Evolutionary conservation across 495 filamentous ascomycete genomes (phyloP), one percentile per base, ranked within the genome.

Genomic region (Rostrohypoxylon terebratum): DNA sequence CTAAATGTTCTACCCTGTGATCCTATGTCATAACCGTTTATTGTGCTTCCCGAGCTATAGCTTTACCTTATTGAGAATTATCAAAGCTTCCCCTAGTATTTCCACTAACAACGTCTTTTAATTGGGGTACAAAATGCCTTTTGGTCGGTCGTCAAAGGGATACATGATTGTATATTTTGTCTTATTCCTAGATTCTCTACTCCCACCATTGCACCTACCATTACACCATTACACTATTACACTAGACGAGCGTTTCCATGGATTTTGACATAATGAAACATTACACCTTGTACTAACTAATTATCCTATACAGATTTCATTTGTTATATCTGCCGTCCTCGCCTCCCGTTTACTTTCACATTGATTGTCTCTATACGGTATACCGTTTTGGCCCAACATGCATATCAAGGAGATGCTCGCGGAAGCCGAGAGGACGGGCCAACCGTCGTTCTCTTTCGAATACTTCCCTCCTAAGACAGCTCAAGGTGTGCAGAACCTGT

Each of bases 381-480:
- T 20, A 34, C 18, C 59, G 9, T 23, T 3, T 10, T 25, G 11
- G 55, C 53, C 68, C 82, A 84, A 74, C 28, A 88, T 88, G 86
- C 96, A 98, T 85, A 94, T 99, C 86, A 91, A 88, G 62, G 91
- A 96, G 69, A 98, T 97, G 87, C 85, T 99, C 71, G 87, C 91
- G 69, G 92, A 95, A 75, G 91, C 93, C 83, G 86, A 93, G 75
- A 81, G 78, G 83, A 87, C 90, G 67, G 88, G 88, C 77, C 87
- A 89, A 71, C 90, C 94, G 53, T 93, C 92, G 61, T 97, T 98
- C 87, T 98, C 96, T 31, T 99, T 99, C 80, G 96, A 99, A 83
- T 99, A 97, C 86, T 99, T 98, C 82, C 95, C 96, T 50, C 96
- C 96, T n/a, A 99, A 99, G 83, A 99, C 96, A 0, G 95, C 96